A percentile compares a stretch with the other conserved stretches of the same genome.
Conservation (phyloP, 2,329 filamentous ascomycete species). For the Phoma sp. region DNA sequence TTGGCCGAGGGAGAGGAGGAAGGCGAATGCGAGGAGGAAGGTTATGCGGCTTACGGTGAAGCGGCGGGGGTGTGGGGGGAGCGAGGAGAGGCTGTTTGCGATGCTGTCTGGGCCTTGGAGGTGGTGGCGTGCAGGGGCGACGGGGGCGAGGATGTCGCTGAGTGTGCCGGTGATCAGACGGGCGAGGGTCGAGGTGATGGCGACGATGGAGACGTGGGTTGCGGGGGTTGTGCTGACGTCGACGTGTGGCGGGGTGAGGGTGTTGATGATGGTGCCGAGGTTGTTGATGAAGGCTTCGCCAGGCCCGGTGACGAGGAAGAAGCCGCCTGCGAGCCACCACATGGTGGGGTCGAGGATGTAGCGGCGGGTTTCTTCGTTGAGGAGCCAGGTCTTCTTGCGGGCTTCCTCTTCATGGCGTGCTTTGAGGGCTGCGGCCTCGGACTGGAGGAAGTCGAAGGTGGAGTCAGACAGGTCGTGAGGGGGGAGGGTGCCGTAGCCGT, state of each 20-base stretch:
- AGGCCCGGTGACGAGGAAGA: slow-evolving; percentile 91
- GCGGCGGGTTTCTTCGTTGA: slow-evolving; percentile 87
- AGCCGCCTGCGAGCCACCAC: slow-evolving; percentile 92
- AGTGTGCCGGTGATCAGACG: slow-evolving; percentile 88
- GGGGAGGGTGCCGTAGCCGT: slow-evolving; percentile 70
- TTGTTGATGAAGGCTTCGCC: slow-evolving; percentile 99
- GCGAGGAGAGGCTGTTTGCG: slow-evolving; percentile 50
- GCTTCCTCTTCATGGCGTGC: slow-evolving; percentile 61
- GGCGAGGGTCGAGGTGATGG: slow-evolving; percentile 86
- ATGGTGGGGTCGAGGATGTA: slow-evolving; percentile 91
- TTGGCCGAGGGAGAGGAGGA: slow-evolving; percentile 77
- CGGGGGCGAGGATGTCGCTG: slow-evolving; percentile 82
- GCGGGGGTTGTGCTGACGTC: slow-evolving; percentile 68
- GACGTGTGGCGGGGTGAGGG: slow-evolving; percentile 73
- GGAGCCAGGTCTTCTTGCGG: slow-evolving; percentile 84
- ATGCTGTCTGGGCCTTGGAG: slow-evolving; percentile 58
- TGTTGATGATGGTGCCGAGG: slow-evolving; percentile 89
- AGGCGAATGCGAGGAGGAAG: slow-evolving; percentile 78
- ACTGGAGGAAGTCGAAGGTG: slow-evolving; percentile 54
- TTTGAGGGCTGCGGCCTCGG: slow-evolving; percentile 56
- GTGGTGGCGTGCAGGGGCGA: slow-evolving; percentile 61
- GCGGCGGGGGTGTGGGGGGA: slow-evolving; percentile 35
- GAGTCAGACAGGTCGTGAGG: slow-evolving; percentile 56
- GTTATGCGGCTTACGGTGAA: slow-evolving; percentile 77
- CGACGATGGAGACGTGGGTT: slow-evolving; percentile 92